Evolutionary conservation across 805 yeast species (phyloP), one percentile per base, ranked within the genome.

Genomic region (Lipomyces lipofer): DNA sequence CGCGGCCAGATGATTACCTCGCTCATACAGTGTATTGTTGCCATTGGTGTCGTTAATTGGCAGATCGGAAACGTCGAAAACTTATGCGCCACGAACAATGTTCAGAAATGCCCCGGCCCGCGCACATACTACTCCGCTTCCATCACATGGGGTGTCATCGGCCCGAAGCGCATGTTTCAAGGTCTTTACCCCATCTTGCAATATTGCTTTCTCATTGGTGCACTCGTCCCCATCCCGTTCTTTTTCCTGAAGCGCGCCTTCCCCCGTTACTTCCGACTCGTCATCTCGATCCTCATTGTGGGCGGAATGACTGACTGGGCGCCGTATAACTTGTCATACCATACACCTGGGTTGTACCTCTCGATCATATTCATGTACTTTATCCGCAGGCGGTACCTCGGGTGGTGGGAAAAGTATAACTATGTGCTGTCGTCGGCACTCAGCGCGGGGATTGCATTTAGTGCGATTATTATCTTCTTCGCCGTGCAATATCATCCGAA

Each of bases 341-440:
- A 15, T 13, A 39, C 52, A 7, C 48, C 52, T 7, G 52, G 48
- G 10, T 21, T 48, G n/a, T 43, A 29, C 25, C 22, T 32, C 24
- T 42, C 52, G 4, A 76, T 76, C 59, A 48, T 74, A 4, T 85
- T 84, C 72, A 81, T 81, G 71, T 81, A 75, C 68, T 73, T 74
- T 62, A 69, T 85, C 52, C 81, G 80, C 57, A 73, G 78, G 49
- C 72, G 73, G 57, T 82, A 80, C 71, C 72, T 79, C 45, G 71
- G 75, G 44, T 85, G 90, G 90, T 85, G 90, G 90, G 83, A 83
- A 36, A 84, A 83, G 67, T 85, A 85, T 67, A 84, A 83, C 66
- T 84, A 82, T 66, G 77, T 83, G 2, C 70, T 85, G 51, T 78
- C 86, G 19, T 81, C 86, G 27, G 89, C 82, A 1, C 68, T 85